Evolutionary conservation across 805 yeast genomes (phyloP), one percentile per base, ranked within the genome.

Genomic region (Cyberlindnera petersonii): DNA sequence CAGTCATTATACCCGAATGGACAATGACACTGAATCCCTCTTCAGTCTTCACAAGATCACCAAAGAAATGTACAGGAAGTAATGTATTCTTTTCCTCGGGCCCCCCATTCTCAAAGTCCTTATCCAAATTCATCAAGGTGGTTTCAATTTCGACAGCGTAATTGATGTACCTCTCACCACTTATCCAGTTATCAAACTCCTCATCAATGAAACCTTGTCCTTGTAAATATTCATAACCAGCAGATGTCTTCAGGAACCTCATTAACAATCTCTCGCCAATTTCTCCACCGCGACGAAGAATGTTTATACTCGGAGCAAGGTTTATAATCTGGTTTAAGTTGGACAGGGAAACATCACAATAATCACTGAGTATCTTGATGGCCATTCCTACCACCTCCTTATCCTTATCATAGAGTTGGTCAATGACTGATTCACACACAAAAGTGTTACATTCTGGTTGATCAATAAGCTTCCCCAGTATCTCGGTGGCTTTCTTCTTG

Each of bases 21-120:
- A 73, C 68, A 33, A 91, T 68, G 34, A 81, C 63, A 19, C 69
- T 68, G 38, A 86, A 68, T 0, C 98, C 98, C 42, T 85, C 91
- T 42, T 75, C 82, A 0, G 96, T 86, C 38, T 81, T 75, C 1
- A 86, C 82, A 33, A 91, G 65, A 50, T 81, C 86, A 13, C 86
- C 85, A 59, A 86, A 87, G 50, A 91, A 85, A 55, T 86, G 89
- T 19, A 72, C 60, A 1, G 88, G 87, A 15, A 68, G 53, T 35
- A 29, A 54, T 43, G 28, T 40, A 32, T 11, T 35, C 41, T 44
- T 46, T 17, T 19, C n/a, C n/a, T n/a, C 9, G 5, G 24, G 21
- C 10, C 41, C 24, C 24, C 42, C 28, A 16, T 26, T 26, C 4
- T 47, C 49, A 33, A 39, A 36, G 35, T 53, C 49, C n/a, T 34